These are phyloP conservation scores for Hibiscus trionum DNA, from an alignment of 345 rosid genomes.

Conservation along the genomic window DNA sequence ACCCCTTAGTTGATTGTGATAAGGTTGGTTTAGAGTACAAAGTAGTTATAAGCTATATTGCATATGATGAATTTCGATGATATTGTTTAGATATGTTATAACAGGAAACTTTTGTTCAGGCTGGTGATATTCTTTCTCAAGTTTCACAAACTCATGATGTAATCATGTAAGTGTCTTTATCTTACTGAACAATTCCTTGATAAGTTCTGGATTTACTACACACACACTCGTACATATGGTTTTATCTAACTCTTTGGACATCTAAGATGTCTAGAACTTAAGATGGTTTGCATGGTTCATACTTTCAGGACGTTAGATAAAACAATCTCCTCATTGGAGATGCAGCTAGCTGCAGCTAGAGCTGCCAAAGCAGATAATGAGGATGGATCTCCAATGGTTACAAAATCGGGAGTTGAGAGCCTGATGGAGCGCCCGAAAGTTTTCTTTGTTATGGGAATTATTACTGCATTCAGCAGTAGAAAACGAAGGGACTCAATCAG, in stretches of 20 bases:
- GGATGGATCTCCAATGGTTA: constrained; percentile 33
- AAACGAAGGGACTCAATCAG: constrained; percentile 71
- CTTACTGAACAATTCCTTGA: constrained; percentile 2
- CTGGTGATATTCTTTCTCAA: constrained; percentile 74
- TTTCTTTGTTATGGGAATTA: constrained; percentile 76
- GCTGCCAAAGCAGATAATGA: constrained; percentile 39
- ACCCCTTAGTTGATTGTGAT: constrained; percentile 53
- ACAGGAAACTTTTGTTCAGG: constrained; percentile 44
- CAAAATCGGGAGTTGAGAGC: constrained; percentile 33
- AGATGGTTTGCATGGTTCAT: not conserved
- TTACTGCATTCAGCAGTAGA: constrained; percentile 77
- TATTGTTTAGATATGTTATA: constrained; percentile 13
- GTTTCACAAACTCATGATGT: constrained; percentile 86
- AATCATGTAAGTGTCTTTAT: constrained; percentile 47
- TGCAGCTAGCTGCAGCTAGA: constrained; percentile 71
- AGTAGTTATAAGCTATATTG: constrained; percentile 4
- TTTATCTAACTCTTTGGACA: not conserved
- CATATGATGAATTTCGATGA: constrained; percentile 3
- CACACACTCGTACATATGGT: not conserved
- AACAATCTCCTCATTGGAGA: constrained; percentile 70
- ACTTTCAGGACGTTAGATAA: constrained; percentile 56
- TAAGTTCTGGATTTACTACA: not conserved
- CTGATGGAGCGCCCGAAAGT: constrained; percentile 49
- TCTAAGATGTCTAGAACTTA: not conserved
- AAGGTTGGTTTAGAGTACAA: constrained; percentile 44